A percentile compares a stretch with the other conserved stretches of the same genome.
Conservation (phyloP, 2,329 filamentous ascomycete genomes). For the Ophiostoma piceae region DNA sequence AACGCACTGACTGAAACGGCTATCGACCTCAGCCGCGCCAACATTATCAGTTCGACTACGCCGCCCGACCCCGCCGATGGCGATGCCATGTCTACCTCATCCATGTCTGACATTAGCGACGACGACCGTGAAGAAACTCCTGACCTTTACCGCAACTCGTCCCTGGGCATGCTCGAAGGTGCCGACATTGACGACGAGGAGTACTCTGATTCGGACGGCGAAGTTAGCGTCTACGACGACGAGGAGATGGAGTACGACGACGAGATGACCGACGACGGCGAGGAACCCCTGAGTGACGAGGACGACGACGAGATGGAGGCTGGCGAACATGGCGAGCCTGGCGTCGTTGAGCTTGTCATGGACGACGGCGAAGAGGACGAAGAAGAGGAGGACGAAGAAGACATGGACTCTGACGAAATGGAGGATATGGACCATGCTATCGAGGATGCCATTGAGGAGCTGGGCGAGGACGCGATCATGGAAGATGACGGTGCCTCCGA, state of each 20-base stretch:
- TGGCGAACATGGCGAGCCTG: conserved; percentile 66
- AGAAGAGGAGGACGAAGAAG: conserved; percentile 44
- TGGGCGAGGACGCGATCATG: conserved; percentile 58
- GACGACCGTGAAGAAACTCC: conserved; percentile 90
- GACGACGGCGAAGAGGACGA: conserved; percentile 58
- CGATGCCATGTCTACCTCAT: conserved; percentile 80
- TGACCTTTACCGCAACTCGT: conserved; percentile 93
- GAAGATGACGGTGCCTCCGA: conserved; percentile 56
- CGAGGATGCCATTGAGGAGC: conserved; percentile 55
- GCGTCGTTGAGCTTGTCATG: conserved; percentile 71
- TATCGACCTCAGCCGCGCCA: conserved; percentile 75
- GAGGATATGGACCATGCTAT: conserved; percentile 47
- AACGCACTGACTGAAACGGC: conserved; percentile 83
- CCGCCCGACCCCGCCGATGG: conserved; percentile 70
- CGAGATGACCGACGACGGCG: conserved; percentile 70
- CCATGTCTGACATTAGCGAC: conserved; percentile 80
- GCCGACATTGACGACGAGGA: conserved; percentile 64
- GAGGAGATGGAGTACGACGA: conserved; percentile 91
- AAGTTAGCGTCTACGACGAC: conserved; percentile 90
- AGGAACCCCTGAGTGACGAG: conserved; percentile 84
- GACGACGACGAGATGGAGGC: conserved; percentile 84
- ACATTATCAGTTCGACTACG: conserved; percentile 59
- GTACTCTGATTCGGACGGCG: conserved; percentile 68
- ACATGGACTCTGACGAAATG: conserved; percentile 46
- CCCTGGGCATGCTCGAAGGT: conserved; percentile 88